phyloP scores from a whole-genome alignment of 148 eudicot species.

The Spergularia marina region DNA sequence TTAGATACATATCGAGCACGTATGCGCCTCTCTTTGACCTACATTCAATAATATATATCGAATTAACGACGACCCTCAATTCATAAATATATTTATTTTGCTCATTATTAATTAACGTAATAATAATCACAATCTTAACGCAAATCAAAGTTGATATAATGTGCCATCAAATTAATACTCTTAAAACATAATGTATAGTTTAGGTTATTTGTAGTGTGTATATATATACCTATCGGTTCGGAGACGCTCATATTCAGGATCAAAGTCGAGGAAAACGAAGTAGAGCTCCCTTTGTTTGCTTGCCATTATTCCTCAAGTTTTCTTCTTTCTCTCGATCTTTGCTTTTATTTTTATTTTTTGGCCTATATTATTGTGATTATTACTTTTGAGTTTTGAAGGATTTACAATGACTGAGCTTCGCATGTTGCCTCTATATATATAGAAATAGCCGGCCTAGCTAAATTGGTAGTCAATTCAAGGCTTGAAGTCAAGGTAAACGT shows the following conservation, averaged over 20 bases:
- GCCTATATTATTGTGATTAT: neutral
- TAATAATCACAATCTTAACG: too few species aligned
- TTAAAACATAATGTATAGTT: neutral
- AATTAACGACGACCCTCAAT: neutral
- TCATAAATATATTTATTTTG: too few species aligned
- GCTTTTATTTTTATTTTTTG: neutral
- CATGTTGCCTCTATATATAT: constrained; percentile 30
- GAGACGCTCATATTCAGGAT: constrained; percentile 85
- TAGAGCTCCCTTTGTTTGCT: constrained; percentile 41
- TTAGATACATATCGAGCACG: constrained; percentile 70
- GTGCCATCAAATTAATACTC: too few species aligned
- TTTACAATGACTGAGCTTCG: constrained; percentile 20
- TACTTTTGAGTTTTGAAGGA: constrained; percentile 12
- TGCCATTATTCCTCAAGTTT: constrained; percentile 38
- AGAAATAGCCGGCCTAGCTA: neutral
- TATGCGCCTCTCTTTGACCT: constrained; percentile 65
- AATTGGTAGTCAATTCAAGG: neutral
- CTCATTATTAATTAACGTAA: too few species aligned
- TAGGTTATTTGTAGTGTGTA: neutral
- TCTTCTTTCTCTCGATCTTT: neutral
- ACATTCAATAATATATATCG: neutral
- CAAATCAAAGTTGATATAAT: too few species aligned
- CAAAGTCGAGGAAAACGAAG: constrained; percentile 82
- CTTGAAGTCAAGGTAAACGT: constrained; percentile 20
- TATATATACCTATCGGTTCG: constrained; percentile 49